phyloP scores from a whole-genome alignment of 495 filamentous ascomycete species.

The Hyaloscypha variabilis region DNA sequence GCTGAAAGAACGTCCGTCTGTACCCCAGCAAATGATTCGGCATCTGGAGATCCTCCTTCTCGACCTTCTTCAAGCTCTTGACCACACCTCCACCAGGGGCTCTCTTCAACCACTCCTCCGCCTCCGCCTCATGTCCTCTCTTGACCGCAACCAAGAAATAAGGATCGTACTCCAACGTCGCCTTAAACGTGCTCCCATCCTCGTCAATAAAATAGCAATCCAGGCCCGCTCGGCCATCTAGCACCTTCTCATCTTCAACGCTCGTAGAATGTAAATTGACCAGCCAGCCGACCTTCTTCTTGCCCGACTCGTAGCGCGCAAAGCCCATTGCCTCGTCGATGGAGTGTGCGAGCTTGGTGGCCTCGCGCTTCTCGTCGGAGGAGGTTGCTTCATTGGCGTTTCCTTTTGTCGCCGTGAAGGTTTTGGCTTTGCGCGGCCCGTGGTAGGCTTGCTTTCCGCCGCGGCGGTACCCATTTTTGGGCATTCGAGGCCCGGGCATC shows the following conservation, averaged over 20 bases:
- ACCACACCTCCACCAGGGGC: slow-evolving; percentile 81
- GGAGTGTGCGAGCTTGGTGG: slow-evolving; percentile 76
- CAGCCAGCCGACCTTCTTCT: slow-evolving; percentile 87
- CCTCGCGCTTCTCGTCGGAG: slow-evolving; percentile 82
- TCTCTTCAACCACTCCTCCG: slow-evolving; percentile 92
- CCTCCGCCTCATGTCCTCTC: slow-evolving; percentile 85
- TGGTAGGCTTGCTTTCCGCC: slow-evolving; percentile 57
- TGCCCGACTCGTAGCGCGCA: slow-evolving; percentile 85
- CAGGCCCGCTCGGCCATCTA: slow-evolving; percentile 70
- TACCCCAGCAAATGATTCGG: slow-evolving; percentile 96
- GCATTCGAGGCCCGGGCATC: slow-evolving; percentile 35
- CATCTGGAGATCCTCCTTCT: slow-evolving; percentile 94
- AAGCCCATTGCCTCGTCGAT: slow-evolving; percentile 98
- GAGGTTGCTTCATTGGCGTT: slow-evolving; percentile 72
- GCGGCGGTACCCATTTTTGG: slow-evolving; percentile 53
- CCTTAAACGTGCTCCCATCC: slow-evolving; percentile 91
- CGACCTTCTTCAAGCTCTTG: slow-evolving; percentile 73
- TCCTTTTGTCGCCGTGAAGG: slow-evolving; percentile 70
- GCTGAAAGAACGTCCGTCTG: slow-evolving; percentile 79
- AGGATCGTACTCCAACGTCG: slow-evolving; percentile 93
- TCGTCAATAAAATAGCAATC: slow-evolving; percentile 98
- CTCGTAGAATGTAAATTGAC: slow-evolving; percentile 91
- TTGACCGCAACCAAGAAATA: slow-evolving; percentile 94
- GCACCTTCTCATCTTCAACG: slow-evolving; percentile 80
- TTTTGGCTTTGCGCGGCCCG: slow-evolving; percentile 58